Base-by-base conservation (phyloP, 768 basidiomycete species). In the Amanita inopinata region DNA sequence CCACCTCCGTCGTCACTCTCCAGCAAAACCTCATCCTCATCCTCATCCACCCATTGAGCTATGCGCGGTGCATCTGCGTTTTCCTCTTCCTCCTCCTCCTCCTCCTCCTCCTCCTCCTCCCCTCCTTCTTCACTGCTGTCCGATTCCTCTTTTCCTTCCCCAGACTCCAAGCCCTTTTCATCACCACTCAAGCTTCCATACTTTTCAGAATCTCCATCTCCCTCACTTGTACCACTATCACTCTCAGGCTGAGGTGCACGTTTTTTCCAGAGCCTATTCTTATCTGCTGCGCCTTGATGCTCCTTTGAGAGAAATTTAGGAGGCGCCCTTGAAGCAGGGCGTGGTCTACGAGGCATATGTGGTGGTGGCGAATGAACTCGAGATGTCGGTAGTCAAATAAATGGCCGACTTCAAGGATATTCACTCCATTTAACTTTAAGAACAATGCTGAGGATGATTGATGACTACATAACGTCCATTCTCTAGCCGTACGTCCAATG, bases 1-100 rank as follows among this genome's bases (percentile, higher is more conserved):
- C n/a, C 30, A 17, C 20, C 25, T 4, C 48, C 50, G 18, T 54
- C 55, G 12, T 64, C 66, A 14, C 55, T 62, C 2, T 61, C 59
- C 3, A 65, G 64, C 2, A 62, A 67, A 12, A 50, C 66, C 57
- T 53, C 60, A 35, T 67, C 55, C 36, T 61, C 63, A 33, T 66
- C 67, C 23, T 76, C 75, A 33, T 73, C 76, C 3, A 71, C 62
- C 77, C 78, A 83, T 50, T 76, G 77, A 10, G 68, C 71, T 19
- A 79, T 62, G n/a, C 79, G 65, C 5, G 78, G 76, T 1, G 63
- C 65, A 53, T 81, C 78, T 3, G 60, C 56, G 43, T 70, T 67
- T n/a, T 60, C 61, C n/a, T 61, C 65, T 8, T 59, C 57, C 11
- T 54, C 58, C 18, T 43, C 47, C 1, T 52, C 51, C 28, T 35